A percentile compares a stretch with the other conserved stretches of the same genome.
Conservation (phyloP, 495 filamentous ascomycete species). For the Podospora didyma region DNA sequence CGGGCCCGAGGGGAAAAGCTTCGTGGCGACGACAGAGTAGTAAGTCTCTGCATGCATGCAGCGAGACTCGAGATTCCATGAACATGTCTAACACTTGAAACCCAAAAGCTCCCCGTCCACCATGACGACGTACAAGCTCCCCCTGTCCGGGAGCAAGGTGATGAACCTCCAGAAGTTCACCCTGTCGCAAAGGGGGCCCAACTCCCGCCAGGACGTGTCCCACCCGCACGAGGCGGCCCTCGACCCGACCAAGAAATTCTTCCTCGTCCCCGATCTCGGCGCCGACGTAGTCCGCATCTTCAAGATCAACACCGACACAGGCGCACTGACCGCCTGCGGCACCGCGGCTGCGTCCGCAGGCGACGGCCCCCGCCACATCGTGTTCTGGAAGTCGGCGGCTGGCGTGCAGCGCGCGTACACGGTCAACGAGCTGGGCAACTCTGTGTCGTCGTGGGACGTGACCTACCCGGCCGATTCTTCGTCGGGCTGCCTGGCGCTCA, state of each 20-base stretch:
- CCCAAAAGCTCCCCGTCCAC: slow-evolving; percentile 37
- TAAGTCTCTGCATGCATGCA: slow-evolving; percentile 16
- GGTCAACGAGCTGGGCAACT: slow-evolving; percentile 47
- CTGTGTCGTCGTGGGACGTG: slow-evolving; percentile 40
- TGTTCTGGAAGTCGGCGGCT: slow-evolving; percentile 35
- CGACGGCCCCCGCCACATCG: slow-evolving; percentile 42
- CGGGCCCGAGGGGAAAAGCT: slow-evolving; percentile 32
- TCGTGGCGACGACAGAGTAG: slow-evolving; percentile 47
- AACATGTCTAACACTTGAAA: background rate
- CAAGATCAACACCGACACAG: slow-evolving; percentile 44
- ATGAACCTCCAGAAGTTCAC: slow-evolving; percentile 54
- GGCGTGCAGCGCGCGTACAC: slow-evolving; percentile 36
- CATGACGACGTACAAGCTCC: slow-evolving; percentile 38
- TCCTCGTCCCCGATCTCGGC: slow-evolving; percentile 68
- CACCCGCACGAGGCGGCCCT: slow-evolving; percentile 66
- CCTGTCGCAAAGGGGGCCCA: slow-evolving; percentile 44
- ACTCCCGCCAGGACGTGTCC: slow-evolving; percentile 59
- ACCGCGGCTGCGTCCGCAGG: slow-evolving; percentile 32
- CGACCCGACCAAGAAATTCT: slow-evolving; percentile 62
- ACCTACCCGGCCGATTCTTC: slow-evolving; percentile 29
- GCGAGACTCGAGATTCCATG: background rate
- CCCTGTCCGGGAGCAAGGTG: slow-evolving; percentile 16
- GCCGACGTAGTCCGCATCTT: slow-evolving; percentile 64
- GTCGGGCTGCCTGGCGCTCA: slow-evolving; percentile 29
- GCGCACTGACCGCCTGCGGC: slow-evolving; percentile 33